These are phyloP conservation scores for Trametes cingulata DNA, from an alignment of 768 basidiomycete genomes.

Conservation along the genomic window DNA sequence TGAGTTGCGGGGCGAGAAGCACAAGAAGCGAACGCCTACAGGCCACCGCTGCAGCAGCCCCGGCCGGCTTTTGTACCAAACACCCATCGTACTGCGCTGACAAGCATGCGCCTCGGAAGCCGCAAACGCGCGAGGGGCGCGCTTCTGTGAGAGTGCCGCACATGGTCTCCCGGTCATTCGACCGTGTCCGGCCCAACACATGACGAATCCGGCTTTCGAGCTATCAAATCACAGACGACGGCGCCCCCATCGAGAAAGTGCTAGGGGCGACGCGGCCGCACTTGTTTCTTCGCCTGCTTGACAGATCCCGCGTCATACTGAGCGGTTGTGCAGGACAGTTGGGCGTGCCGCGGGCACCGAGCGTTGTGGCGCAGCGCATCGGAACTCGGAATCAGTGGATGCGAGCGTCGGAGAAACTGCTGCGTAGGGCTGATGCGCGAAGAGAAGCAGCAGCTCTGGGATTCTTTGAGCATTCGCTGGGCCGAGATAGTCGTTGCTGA, in stretches of 20 bases:
- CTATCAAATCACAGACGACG: background rate
- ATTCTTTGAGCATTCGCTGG: too few relatives aligned
- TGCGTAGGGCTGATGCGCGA: too few relatives aligned
- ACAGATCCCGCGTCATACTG: background rate
- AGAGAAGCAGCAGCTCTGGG: too few relatives aligned
- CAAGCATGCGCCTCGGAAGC: background rate
- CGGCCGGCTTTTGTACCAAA: background rate
- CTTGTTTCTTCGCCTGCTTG: background rate
- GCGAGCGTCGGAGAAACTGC: too few relatives aligned
- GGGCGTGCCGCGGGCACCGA: background rate
- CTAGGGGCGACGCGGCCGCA: constrained; percentile 8
- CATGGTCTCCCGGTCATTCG: constrained; percentile 4
- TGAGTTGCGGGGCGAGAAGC: background rate
- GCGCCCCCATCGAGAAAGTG: background rate
- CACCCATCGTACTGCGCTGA: background rate
- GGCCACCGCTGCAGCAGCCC: background rate
- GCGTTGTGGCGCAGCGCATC: too few relatives aligned
- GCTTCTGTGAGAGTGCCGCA: constrained; percentile 4
- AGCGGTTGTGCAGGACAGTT: background rate
- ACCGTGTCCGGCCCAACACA: background rate
- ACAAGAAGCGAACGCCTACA: background rate
- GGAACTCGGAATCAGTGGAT: too few relatives aligned
- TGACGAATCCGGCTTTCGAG: background rate
- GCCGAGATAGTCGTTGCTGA: too few relatives aligned
- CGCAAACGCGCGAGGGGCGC: background rate